Percentiles rank a stretch among this genome's conserved stretches.
These are phyloP conservation scores for Perkinsus olseni DNA, from an alignment of 169 alveolate species.

Conservation along the genomic window DNA sequence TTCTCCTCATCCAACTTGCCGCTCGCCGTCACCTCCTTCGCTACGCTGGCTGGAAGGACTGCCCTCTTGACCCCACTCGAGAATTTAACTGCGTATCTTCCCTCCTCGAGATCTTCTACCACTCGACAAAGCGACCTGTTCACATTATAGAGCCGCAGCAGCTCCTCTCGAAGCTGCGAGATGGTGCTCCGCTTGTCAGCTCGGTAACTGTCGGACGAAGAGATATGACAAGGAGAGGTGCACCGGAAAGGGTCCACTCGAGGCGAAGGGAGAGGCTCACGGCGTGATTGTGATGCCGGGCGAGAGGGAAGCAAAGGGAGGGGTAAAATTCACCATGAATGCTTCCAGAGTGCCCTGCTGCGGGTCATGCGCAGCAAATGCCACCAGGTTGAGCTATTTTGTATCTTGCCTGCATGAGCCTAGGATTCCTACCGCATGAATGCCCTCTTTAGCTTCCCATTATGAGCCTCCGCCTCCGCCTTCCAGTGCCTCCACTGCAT, in stretches of 20 bases:
- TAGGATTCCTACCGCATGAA: neutral
- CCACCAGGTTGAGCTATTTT: neutral
- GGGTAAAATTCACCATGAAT: too few relatives aligned
- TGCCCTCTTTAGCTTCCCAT: neutral
- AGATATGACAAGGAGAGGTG: too few relatives aligned
- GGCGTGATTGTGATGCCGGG: too few relatives aligned
- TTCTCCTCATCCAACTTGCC: neutral
- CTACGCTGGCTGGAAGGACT: neutral
- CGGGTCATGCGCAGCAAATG: too few relatives aligned
- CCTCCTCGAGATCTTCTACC: neutral
- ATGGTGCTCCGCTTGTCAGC: neutral
- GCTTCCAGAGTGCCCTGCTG: too few relatives aligned
- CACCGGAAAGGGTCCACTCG: too few relatives aligned
- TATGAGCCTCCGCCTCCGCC: neutral
- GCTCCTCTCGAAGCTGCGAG: neutral
- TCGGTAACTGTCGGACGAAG: neutral
- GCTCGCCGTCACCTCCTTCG: neutral
- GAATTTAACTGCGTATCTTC: neutral
- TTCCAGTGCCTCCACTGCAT: neutral
- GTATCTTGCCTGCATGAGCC: neutral
- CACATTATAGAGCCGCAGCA: neutral
- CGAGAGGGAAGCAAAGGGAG: too few relatives aligned
- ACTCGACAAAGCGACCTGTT: neutral
- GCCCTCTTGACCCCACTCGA: neutral
- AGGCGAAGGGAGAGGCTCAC: too few relatives aligned